Base-by-base conservation (phyloP, 2,329 filamentous ascomycete genomes). In the Penicillium griseofulvum region DNA sequence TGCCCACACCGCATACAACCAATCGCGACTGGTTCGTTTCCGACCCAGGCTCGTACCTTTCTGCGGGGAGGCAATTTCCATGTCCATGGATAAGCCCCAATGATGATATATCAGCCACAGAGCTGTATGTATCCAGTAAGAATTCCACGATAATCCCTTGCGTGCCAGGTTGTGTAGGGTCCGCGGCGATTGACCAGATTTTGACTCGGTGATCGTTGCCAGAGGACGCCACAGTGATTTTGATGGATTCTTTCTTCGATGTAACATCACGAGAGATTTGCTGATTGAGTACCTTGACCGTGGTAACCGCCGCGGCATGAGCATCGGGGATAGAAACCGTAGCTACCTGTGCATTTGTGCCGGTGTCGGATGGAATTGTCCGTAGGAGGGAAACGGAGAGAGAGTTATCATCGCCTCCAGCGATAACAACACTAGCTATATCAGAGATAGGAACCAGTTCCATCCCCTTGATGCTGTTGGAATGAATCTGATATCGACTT, bases 321-420 rank as follows among this genome's bases (percentile, higher is more conserved):
- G 78, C 77, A 49, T 75, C 68, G 4, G 74, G 71, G 37, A 77
- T 66, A 1, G 71, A 66, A 3, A 75, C 54, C 0, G 71, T 75
- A 24, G 57, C 57, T 11, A 75, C 66, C 16, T 54, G 50, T n/a
- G 50, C 56, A 16, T 49, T 58, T 28, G 45, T 28, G 24, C 60
- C 52, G n/a, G 49, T 16, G 5, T 46, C 26, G 7, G 59, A 46
- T 29, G 50, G 29, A 11, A 46, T 42, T 4, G 66, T 65, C 16
- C 48, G 62, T 28, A 80, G 63, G 31, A 81, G 68, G 0, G 81
- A 82, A 11, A 90, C 66, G 0, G 83, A 87, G 0, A 97, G 71
- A 4, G 88, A 87, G 58, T 94, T 94, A 71, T 97, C 94, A 65
- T 99, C 94, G 22, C 94, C 91, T 26, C 90, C 91, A 0, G 90